Evolutionary conservation across 2,329 filamentous ascomycete species (phyloP).

Genomic region (Alternaria sp.): DNA sequence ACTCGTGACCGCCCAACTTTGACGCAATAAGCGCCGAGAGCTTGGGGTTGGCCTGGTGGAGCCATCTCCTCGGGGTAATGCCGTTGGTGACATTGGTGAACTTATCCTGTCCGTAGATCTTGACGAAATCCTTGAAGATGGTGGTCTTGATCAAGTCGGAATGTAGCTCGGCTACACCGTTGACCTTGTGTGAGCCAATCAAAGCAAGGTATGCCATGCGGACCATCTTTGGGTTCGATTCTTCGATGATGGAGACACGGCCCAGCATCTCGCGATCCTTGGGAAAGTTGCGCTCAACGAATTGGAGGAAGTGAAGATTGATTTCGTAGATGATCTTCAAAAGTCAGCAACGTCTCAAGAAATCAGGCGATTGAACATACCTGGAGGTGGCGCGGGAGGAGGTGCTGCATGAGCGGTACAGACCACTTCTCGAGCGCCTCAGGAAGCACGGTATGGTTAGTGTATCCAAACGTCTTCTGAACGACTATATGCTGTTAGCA

Average conservation of each 20-base stretch:
- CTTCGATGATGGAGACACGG: conserved; percentile 96
- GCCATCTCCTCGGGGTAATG: conserved; percentile 93
- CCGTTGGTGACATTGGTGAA: conserved; percentile 99
- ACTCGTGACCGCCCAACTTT: conserved; percentile 82
- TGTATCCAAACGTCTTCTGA: conserved; percentile 81
- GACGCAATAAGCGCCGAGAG: conserved; percentile 90
- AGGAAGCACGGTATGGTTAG: conserved; percentile 96
- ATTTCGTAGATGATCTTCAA: conserved; percentile 93
- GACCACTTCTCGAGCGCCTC: conserved; percentile 99
- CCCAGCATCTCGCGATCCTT: conserved; percentile 83
- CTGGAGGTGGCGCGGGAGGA: conserved; percentile 91
- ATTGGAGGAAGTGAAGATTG: conserved; percentile 91
- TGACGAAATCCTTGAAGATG: conserved; percentile 99
- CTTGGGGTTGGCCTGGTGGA: conserved; percentile 95
- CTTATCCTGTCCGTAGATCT: conserved; percentile 93
- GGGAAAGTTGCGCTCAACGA: conserved; percentile 88
- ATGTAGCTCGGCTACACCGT: conserved; percentile 95
- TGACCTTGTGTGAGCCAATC: conserved; percentile 98
- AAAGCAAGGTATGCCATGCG: conserved; percentile 96
- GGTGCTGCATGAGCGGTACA: conserved; percentile 86
- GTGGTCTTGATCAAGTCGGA: conserved; percentile 98
- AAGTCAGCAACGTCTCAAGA: conserved; percentile 6
- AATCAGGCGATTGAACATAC: conserved; percentile 9
- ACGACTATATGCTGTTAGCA: conserved; percentile 49
- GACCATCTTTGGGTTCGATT: conserved; percentile 96